Conservation (phyloP, 192 early-diverging fungal genomes). For the Thamnidium elegans region DNA sequence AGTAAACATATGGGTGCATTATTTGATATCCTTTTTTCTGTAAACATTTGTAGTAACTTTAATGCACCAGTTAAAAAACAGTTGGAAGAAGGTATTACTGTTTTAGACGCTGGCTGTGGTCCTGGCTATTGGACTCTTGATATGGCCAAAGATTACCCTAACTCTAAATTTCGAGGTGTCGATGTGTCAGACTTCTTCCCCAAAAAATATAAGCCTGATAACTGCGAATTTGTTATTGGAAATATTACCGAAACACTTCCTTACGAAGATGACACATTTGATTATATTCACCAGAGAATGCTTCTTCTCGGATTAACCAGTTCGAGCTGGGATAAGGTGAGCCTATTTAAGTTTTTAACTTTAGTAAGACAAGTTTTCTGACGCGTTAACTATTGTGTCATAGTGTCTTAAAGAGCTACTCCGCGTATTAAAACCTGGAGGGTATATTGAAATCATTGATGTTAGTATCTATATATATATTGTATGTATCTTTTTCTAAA, state of each 20-base stretch:
- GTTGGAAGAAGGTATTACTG: slow-evolving; percentile 17
- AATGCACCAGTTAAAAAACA: slow-evolving; percentile 13
- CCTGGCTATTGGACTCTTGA: slow-evolving; percentile 39
- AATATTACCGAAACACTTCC: slow-evolving; percentile 26
- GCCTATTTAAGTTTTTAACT: background rate
- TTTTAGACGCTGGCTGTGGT: slow-evolving; percentile 29
- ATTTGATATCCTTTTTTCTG: too few relatives aligned
- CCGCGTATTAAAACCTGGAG: slow-evolving; percentile 37
- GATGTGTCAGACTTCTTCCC: slow-evolving; percentile 44
- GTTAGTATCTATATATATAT: background rate
- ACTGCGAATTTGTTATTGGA: slow-evolving; percentile 2
- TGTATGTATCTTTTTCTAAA: too few relatives aligned
- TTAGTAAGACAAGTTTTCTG: too few relatives aligned
- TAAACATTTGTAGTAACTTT: slow-evolving; percentile 14
- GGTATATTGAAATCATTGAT: slow-evolving; percentile 42
- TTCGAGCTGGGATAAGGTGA: slow-evolving; percentile 14
- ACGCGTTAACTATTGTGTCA: background rate
- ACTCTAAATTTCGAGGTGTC: slow-evolving; percentile 44
- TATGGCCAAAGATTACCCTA: slow-evolving; percentile 47
- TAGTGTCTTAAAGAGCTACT: slow-evolving; percentile 17
- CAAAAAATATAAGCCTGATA: slow-evolving; percentile 13
- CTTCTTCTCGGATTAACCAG: slow-evolving; percentile 22
- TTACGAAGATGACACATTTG: slow-evolving; percentile 27
- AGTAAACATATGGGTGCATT: too few relatives aligned
- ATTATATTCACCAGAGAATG: slow-evolving; percentile 31